Base-by-base conservation (phyloP, 805 yeast genomes). In the Saturnispora sanitii region DNA sequence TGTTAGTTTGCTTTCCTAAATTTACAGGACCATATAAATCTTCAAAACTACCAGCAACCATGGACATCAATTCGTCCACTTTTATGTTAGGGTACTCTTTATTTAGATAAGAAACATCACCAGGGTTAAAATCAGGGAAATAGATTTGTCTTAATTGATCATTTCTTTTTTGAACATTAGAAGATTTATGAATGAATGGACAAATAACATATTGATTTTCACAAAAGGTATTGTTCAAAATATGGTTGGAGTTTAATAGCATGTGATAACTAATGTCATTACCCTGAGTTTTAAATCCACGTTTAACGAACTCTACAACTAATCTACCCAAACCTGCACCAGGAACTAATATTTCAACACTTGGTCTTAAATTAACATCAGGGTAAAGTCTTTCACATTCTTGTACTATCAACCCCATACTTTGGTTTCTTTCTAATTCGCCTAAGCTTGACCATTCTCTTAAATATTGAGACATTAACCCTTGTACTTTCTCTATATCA, bases 31-130 rank as follows among this genome's bases (percentile, higher is more conserved):
- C 83, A 53, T 78, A 79, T 15, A 80, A 58, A 45, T 80, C 87
- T 4, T 69, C 67, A 53, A 82, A 82, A 0, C 83, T 77, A 0
- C 92, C 92, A 0, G 86, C 77, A 1, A 77, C 70, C 71, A 82
- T 79, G 0, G 83, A 73, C 82, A 82, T 74, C 35, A 75, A 55
- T 6, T 75, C 76, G 12, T 54, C 64, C 27, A 67, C 67, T 0
- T 68, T 67, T 2, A 73, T 63, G 0, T 48, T 40, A 0, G 75
- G 74, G 37, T 66, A 50, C 11, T 56, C 46, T 1, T 39, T 40
- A 22, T 61, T 58, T 8, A 68, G 40, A 16, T 51, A 48, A 4
- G 67, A 55, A 13, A 67, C 61, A 16, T 61, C 61, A 3, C 60
- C 49, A 1, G 79, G 73, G 35, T 65, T 63, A 28, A 63, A 58